Evolutionary conservation across 345 rosid species (phyloP), one percentile per base, ranked within the genome.

Genomic region (Salix caprea): DNA sequence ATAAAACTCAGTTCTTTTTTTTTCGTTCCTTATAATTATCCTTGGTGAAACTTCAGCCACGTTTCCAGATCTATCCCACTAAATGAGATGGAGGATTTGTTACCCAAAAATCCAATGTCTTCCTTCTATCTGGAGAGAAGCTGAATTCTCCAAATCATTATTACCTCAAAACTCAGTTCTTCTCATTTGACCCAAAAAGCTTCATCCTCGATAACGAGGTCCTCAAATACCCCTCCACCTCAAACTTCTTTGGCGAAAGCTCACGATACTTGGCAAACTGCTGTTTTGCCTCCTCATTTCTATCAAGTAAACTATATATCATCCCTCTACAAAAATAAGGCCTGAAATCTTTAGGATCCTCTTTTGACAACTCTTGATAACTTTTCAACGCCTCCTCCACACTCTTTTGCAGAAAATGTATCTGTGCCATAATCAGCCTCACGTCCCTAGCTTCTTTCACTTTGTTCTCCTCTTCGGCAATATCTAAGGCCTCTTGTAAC

Each of bases 341-440:
- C 82, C 97, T 86, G 78, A 90, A 90, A 80, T 94, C 99, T 64
- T 54, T 72, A 0, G 97, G 97, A 71, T 94, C 95, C 78, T 95
- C 99, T 71, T 81, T 88, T 4, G 88, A 84, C 77, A 92, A 70
- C 48, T 91, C 83, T 50, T 86, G 86, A 52, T 92, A 95, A 76
- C 90, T 92, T 86, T 71, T 82, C 89, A 95, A 78, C 7, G 97
- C 97, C 65, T 79, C 94, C 54, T 95, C 96, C 48, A 92, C 95
- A 21, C 89, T 88, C 91, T 90, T 91, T 82, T 88, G 97, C 88
- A 93, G 77, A 76, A 95, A 95, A 28, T 83, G 87, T 56, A 93
- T 81, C 79, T 92, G 97, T 7, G 99, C 97, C 87, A 95, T 91
- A 19, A 92, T 91, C 84, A 95, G 58, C 78, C 87, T 90, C 86